A percentile compares a stretch with the other conserved stretches of the same genome.
These are phyloP conservation scores for Naganishia liquefaciens DNA, from an alignment of 1,284 basidiomycete species.

Conservation along the genomic window DNA sequence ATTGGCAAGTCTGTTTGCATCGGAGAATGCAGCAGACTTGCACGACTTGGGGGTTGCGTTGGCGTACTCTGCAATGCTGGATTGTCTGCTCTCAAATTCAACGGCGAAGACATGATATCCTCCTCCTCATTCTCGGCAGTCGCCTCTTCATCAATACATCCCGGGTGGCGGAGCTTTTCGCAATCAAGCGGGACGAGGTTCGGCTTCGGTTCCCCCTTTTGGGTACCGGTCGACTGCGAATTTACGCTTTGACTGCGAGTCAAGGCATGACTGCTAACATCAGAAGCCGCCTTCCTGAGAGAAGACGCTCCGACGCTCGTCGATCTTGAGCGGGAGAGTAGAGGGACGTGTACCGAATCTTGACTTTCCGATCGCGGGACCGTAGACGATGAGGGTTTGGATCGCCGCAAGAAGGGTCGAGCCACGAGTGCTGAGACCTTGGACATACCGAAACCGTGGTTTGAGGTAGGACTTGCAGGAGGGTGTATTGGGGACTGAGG, in stretches of 20 bases:
- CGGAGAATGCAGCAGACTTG: neutral
- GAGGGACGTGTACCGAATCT: neutral
- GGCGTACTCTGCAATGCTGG: neutral
- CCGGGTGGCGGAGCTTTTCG: slow-evolving; percentile 2
- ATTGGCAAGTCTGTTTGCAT: neutral
- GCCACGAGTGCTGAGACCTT: slow-evolving; percentile 15
- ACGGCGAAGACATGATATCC: neutral
- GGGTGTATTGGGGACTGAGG: neutral
- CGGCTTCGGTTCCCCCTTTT: neutral
- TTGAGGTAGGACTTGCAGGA: slow-evolving; percentile 3
- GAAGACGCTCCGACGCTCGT: slow-evolving; percentile 3
- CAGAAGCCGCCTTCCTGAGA: neutral
- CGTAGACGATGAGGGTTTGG: slow-evolving; percentile 8
- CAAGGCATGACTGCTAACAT: neutral
- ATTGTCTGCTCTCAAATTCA: neutral
- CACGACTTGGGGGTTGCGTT: neutral
- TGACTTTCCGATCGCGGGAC: neutral
- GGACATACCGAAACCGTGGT: slow-evolving; percentile 4
- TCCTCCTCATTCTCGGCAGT: slow-evolving; percentile 10
- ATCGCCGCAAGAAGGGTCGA: slow-evolving; percentile 12
- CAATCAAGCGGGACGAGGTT: neutral
- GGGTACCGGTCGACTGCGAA: too few species aligned
- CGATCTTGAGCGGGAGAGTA: slow-evolving; percentile 1
- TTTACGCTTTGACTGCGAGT: neutral
- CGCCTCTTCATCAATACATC: slow-evolving; percentile 16